Evolutionary conservation across 2,329 filamentous ascomycete species (phyloP).

Genomic region (Ophiosphaerella narmari): DNA sequence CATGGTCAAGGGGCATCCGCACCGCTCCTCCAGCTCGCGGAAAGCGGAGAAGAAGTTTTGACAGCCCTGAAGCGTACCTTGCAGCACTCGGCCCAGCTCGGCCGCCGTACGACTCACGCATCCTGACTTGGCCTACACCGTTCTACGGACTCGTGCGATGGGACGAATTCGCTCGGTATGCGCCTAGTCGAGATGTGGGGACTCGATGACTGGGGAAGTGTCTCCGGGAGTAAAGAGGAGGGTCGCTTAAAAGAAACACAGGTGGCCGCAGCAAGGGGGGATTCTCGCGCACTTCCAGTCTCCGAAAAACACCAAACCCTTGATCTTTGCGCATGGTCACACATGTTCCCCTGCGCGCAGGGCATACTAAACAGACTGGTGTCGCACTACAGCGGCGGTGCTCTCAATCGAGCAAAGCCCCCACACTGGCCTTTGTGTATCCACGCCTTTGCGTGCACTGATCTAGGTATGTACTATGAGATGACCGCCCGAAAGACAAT

Average conservation of each 20-base stretch:
- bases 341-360: slow-evolving; percentile 8
- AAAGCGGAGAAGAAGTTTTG: slow-evolving; percentile 26
- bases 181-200: slow-evolving; percentile 10
- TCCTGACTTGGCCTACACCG: slow-evolving; percentile 30
- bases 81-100: slow-evolving; percentile 34
- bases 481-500: slow-evolving; percentile 37
- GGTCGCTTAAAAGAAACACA: slow-evolving; percentile 4
- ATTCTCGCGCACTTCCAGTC: slow-evolving; percentile 1
- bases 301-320: slow-evolving; percentile 2
- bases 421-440: slow-evolving; percentile 9
- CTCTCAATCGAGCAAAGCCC: slow-evolving; percentile 16
- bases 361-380: slow-evolving; percentile 8
- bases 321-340: slow-evolving; percentile 5
- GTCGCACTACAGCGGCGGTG: slow-evolving; percentile 32
- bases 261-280: slow-evolving; percentile 3
- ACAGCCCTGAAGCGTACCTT: slow-evolving; percentile 35
- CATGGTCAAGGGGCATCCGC: slow-evolving; percentile 39
- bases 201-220: slow-evolving; percentile 1
- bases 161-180: slow-evolving; percentile 17
- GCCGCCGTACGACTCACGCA: slow-evolving; percentile 32
- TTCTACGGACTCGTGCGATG: slow-evolving; percentile 28
- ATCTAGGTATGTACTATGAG: slow-evolving; percentile 9
- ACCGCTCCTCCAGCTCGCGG: slow-evolving; percentile 35
- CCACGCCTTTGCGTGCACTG: slow-evolving; percentile 36
- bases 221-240: slow-evolving; percentile 1